Evolutionary conservation across 331 rosid genomes (phyloP).

Genomic region (Cydonia oblonga): DNA sequence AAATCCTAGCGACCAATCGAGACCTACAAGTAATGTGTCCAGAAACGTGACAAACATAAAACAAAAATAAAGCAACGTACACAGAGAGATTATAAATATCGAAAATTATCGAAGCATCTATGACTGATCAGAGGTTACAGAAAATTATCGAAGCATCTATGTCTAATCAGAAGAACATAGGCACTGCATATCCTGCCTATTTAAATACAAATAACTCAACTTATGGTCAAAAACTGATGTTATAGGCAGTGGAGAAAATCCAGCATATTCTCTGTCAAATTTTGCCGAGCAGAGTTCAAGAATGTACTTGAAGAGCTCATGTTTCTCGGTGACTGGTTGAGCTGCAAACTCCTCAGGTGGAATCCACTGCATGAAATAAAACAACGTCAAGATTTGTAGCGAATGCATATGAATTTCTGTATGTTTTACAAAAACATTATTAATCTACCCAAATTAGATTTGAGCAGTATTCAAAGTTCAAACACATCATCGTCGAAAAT

Average conservation of each 20-base stretch:
- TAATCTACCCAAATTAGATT: too few species aligned
- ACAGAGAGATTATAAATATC: background rate
- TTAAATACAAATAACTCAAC: conserved; percentile 35
- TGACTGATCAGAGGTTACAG: background rate
- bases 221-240: conserved; percentile 27
- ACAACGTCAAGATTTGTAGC: background rate
- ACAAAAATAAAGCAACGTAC: background rate
- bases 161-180: conserved; percentile 8
- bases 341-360: conserved; percentile 48
- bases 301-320: conserved; percentile 40
- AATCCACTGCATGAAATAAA: conserved; percentile 49
- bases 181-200: conserved; percentile 17
- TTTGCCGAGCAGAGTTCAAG: conserved; percentile 37
- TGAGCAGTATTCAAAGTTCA: too few species aligned
- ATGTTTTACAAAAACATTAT: too few species aligned
- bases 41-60: background rate
- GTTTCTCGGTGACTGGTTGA: conserved; percentile 45
- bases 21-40: fast-evolving
- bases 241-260: conserved; percentile 31
- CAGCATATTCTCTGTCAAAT: conserved; percentile 26
- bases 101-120: too few species aligned
- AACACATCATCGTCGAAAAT: too few species aligned
- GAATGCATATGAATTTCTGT: background rate
- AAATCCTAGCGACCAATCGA: background rate
- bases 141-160: background rate